These are phyloP conservation scores for Batrachochytrium dendrobatidis DNA, from an alignment of 371 early-diverging fungal genomes.

Conservation along the genomic window DNA sequence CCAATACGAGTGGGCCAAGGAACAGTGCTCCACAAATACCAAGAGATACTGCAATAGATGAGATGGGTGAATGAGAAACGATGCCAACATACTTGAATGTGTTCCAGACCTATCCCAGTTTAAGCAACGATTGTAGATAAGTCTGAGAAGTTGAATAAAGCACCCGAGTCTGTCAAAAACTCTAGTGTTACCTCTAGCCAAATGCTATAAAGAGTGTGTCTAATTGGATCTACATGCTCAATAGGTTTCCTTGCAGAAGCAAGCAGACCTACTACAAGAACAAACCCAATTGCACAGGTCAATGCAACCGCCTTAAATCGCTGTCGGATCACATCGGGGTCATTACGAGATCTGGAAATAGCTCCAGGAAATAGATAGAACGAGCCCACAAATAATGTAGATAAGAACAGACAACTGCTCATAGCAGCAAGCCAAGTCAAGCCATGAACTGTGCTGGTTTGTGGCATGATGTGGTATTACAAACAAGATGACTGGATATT, in stretches of 20 bases:
- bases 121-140: neutral
- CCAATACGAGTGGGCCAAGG: constrained; percentile 1
- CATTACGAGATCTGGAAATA: constrained; percentile 1
- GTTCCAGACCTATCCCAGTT: neutral
- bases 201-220: neutral
- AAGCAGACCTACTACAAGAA: neutral
- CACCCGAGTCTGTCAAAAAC: neutral
- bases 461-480: too few species aligned
- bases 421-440: too few species aligned
- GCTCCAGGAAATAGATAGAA: constrained; percentile 16
- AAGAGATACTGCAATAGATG: neutral
- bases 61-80: neutral
- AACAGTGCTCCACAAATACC: neutral
- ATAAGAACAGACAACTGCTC: neutral
- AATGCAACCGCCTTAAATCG: neutral
- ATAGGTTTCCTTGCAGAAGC: neutral
- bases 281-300: neutral
- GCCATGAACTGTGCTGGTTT: too few species aligned
- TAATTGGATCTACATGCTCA: neutral
- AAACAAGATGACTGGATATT: too few species aligned
- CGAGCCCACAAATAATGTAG: constrained; percentile 14
- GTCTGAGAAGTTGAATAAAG: neutral
- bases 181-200: neutral
- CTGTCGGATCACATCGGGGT: constrained; percentile 13
- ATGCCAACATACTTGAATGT: neutral